Conservation (phyloP, 768 basidiomycete species). For the Hygrocybe punicea region DNA sequence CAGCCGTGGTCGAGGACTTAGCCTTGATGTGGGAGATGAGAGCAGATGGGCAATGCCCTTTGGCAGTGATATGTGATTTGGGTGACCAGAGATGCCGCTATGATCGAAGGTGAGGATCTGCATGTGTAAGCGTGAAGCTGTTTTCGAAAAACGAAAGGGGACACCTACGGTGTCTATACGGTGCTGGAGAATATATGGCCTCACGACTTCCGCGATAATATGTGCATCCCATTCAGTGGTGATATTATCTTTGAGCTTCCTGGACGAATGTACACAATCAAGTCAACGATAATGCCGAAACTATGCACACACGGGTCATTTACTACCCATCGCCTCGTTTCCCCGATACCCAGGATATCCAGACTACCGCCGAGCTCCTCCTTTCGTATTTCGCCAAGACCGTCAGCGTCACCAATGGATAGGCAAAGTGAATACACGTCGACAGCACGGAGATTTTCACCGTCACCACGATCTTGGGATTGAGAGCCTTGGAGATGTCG, state of each 20-base stretch:
- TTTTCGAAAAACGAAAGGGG: slow-evolving; percentile 17
- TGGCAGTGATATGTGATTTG: slow-evolving; percentile 77
- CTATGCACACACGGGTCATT: slow-evolving; percentile 63
- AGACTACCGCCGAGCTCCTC: slow-evolving; percentile 63
- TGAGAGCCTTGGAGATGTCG: not conserved
- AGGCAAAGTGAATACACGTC: slow-evolving; percentile 66
- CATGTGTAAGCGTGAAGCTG: slow-evolving; percentile 1
- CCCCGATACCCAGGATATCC: slow-evolving; percentile 60
- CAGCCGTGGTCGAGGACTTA: slow-evolving; percentile 35
- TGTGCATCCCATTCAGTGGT: slow-evolving; percentile 59
- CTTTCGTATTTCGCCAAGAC: slow-evolving; percentile 58
- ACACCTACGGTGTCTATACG: slow-evolving; percentile 59
- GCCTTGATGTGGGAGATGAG: slow-evolving; percentile 12
- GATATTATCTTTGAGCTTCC: slow-evolving; percentile 74
- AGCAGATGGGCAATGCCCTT: slow-evolving; percentile 50
- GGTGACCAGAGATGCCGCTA: slow-evolving; percentile 75
- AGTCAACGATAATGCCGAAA: not conserved
- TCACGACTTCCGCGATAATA: slow-evolving; percentile 56
- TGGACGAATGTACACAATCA: slow-evolving; percentile 12
- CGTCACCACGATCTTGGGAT: not conserved
- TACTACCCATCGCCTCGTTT: slow-evolving; percentile 53
- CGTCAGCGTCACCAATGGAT: slow-evolving; percentile 76
- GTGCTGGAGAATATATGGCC: slow-evolving; percentile 54
- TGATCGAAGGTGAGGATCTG: slow-evolving; percentile 87
- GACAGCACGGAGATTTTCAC: not conserved